These are phyloP conservation scores for Talaromyces wortmannii DNA, from an alignment of 495 filamentous ascomycete genomes.

Conservation along the genomic window DNA sequence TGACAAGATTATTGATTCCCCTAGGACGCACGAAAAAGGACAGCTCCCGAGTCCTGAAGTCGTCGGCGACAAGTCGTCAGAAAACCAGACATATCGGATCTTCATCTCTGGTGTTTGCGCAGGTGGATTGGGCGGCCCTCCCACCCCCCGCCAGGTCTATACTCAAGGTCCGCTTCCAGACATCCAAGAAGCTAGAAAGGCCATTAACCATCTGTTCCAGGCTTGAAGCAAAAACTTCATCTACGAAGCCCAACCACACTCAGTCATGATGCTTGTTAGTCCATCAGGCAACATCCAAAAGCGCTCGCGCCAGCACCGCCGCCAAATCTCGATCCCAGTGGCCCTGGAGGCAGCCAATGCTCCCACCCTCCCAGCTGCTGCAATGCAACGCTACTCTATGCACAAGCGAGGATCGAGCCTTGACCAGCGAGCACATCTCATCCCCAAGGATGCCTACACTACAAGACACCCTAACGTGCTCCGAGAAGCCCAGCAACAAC, in stretches of 20 bases:
- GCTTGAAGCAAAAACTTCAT: not conserved
- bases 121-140: not conserved
- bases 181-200: not conserved
- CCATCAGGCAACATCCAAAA: slow-evolving; percentile 56
- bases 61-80: slow-evolving; percentile 1
- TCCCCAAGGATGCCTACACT: slow-evolving; percentile 55
- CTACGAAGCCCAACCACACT: not conserved
- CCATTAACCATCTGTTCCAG: not conserved
- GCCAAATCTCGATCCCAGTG: slow-evolving; percentile 82
- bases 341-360: slow-evolving; percentile 63
- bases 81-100: not conserved
- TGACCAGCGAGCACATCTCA: slow-evolving; percentile 52
- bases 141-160: not conserved
- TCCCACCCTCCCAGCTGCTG: slow-evolving; percentile 50
- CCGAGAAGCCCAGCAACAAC: slow-evolving; percentile 72
- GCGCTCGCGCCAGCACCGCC: slow-evolving; percentile 71
- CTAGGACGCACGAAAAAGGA: slow-evolving; percentile 4
- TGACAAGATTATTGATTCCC: slow-evolving; percentile 1
- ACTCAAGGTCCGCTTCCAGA: not conserved
- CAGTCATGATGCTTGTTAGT: slow-evolving; percentile 64
- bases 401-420: slow-evolving; percentile 77
- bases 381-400: slow-evolving; percentile 40
- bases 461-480: slow-evolving; percentile 45
- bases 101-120: not conserved
- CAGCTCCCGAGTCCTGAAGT: slow-evolving; percentile 2